A percentile compares a stretch with the other conserved stretches of the same genome.
These are phyloP conservation scores for Lactifluus echinatus DNA, from an alignment of 768 basidiomycete genomes.

Conservation along the genomic window DNA sequence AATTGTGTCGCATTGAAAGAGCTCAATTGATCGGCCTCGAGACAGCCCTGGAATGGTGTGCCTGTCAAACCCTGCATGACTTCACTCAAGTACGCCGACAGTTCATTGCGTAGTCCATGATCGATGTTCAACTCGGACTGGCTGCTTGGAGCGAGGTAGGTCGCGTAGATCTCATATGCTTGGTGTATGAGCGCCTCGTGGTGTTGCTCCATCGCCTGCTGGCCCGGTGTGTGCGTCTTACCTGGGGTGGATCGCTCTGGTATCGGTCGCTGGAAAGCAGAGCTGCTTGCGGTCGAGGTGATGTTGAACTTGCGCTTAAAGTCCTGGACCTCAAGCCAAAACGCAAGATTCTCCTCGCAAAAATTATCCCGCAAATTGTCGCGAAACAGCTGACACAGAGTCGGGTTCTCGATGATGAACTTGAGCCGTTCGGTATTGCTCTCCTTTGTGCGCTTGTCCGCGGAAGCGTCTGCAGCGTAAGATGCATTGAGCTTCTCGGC, in stretches of 20 bases:
- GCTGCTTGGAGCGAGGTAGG: constrained; percentile 91
- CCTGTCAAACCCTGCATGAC: constrained; percentile 73
- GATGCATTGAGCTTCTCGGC: constrained; percentile 60
- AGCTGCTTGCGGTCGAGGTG: constrained; percentile 59
- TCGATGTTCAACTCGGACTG: constrained; percentile 98
- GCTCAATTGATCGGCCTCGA: constrained; percentile 72
- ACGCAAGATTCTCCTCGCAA: constrained; percentile 96
- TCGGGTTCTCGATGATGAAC: constrained; percentile 90
- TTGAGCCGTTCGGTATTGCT: constrained; percentile 87
- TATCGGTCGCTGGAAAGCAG: constrained; percentile 37
- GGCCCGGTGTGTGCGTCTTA: constrained; percentile 52
- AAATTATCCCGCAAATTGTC: constrained; percentile 92
- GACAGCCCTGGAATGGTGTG: constrained; percentile 67
- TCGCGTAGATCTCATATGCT: constrained; percentile 90
- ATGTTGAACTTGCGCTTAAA: constrained; percentile 95
- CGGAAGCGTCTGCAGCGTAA: constrained; percentile 43
- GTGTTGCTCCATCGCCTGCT: constrained; percentile 92
- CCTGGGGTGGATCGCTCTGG: constrained; percentile 29
- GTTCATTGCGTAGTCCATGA: constrained; percentile 89
- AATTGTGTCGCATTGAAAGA: constrained; percentile 93
- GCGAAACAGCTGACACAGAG: constrained; percentile 81
- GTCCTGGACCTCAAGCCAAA: constrained; percentile 96
- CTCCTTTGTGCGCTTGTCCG: constrained; percentile 54
- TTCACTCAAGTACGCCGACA: constrained; percentile 88
- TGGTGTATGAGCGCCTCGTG: constrained; percentile 92